phyloP scores from a whole-genome alignment of 148 eudicot genomes.

The Beta vulgaris region DNA sequence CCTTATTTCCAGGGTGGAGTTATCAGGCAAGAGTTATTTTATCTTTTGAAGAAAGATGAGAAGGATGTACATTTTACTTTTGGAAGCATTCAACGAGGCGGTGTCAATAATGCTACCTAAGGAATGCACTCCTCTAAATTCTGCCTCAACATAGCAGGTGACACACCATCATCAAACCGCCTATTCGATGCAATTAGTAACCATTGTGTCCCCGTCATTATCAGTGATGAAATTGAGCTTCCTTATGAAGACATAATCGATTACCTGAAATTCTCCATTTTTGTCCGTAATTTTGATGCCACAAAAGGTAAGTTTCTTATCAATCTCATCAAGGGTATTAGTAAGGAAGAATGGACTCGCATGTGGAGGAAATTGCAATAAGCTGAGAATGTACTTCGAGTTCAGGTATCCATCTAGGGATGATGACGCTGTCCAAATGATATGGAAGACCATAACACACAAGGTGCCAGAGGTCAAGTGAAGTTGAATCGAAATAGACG shows the following conservation, averaged over 20 bases:
- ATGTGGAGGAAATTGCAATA: slow-evolving; percentile 76
- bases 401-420: slow-evolving; percentile 69
- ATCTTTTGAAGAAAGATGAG: slow-evolving; percentile 70
- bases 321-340: slow-evolving; percentile 58
- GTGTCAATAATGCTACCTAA: slow-evolving; percentile 53
- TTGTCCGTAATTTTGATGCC: slow-evolving; percentile 73
- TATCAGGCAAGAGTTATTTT: slow-evolving; percentile 75
- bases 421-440: slow-evolving; percentile 85
- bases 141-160: slow-evolving; percentile 97
- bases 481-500: slow-evolving; percentile 53
- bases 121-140: slow-evolving; percentile 94
- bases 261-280: slow-evolving; percentile 83
- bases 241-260: slow-evolving; percentile 83
- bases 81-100: slow-evolving; percentile 70
- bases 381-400: slow-evolving; percentile 67
- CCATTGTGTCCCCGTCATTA: slow-evolving; percentile 92
- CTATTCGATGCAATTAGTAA: slow-evolving; percentile 90
- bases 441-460: slow-evolving; percentile 71
- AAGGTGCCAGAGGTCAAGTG: slow-evolving; percentile 58
- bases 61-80: slow-evolving; percentile 87
- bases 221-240: slow-evolving; percentile 91
- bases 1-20: slow-evolving; percentile 65
- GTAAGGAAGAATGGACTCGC: slow-evolving; percentile 77
- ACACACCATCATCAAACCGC: slow-evolving; percentile 94
- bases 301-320: slow-evolving; percentile 59